phyloP scores from a whole-genome alignment of 176 grass and related monocot genomes.

The Cenchrus fungigraminus region DNA sequence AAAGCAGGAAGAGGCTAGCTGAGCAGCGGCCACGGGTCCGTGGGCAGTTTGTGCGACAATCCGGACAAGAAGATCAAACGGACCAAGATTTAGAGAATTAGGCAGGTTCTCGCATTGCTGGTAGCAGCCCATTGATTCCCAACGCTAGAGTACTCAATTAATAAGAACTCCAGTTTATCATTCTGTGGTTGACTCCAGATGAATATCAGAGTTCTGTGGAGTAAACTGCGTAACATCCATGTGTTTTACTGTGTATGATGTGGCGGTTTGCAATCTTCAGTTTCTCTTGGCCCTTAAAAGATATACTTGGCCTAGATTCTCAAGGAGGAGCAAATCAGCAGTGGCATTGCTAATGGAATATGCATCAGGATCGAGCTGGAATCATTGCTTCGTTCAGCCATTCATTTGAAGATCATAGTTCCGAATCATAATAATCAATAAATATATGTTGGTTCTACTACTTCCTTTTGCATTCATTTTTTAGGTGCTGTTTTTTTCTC shows the following conservation, averaged over 20 bases:
- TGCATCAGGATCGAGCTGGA: neutral
- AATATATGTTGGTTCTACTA: neutral
- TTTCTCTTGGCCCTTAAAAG: conserved; percentile 44
- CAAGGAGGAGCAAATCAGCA: conserved; percentile 33
- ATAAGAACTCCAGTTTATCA: conserved; percentile 18
- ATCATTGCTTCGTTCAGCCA: neutral
- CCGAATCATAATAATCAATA: neutral
- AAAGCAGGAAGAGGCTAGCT: conserved; percentile 91
- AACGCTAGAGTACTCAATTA: conserved; percentile 36
- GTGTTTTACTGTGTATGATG: neutral
- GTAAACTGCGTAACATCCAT: conserved; percentile 7
- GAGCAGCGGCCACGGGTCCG: conserved; percentile 78
- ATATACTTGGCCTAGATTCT: conserved; percentile 15
- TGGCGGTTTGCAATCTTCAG: conserved; percentile 38
- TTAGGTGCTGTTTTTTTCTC: neutral
- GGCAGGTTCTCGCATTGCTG: conserved; percentile 35
- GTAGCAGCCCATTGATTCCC: conserved; percentile 33
- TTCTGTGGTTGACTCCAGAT: conserved; percentile 14
- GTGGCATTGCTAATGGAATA: neutral
- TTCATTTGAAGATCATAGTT: neutral
- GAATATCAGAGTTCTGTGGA: conserved; percentile 23
- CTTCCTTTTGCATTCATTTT: neutral
- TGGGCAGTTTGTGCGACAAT: conserved; percentile 84
- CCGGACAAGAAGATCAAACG: conserved; percentile 46
- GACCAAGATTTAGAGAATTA: conserved; percentile 49